Evolutionary conservation across 2,329 filamentous ascomycete species (phyloP), one percentile per base, ranked within the genome.

Genomic region (Diaporthe capsici): DNA sequence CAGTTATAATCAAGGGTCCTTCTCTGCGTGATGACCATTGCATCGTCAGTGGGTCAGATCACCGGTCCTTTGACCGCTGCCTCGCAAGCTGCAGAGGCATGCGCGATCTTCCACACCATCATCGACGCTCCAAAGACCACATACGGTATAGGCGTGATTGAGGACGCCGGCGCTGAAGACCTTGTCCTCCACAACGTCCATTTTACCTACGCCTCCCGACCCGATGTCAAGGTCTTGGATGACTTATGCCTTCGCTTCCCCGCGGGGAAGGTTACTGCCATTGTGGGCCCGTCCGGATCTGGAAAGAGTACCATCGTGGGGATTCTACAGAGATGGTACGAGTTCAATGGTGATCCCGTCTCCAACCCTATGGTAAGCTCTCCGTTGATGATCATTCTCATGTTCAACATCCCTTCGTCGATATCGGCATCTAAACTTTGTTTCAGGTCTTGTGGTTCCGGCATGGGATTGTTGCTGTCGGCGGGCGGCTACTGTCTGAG

Each of bases 291-390:
- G 13, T 97, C 95, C 0, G 92, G 94, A 0, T 95, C 93, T 7
- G 95, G 95, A 4, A 98, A 98, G 83, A 95, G 93, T 67, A 97
- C 95, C 0, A 91, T 95, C 34, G 91, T 94, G 0, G 91, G 91
- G 0, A 84, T 95, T 1, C 84, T 95, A 3, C 91, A 94, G 80
- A 85, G 93, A 63, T 95, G 92, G 92, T 95, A 95, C 80, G 74
- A 76, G 20, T 76, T 76, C 49, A 70, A 76, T n/a, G 74, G 74
- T 8, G 74, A 74, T 17, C 71, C 74, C 4, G 25, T 63, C 4
- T 31, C 20, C 3, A 76, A 76, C 47, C 74, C 71, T 12, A 49
- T 57, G 1, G 74, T 76, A 71, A 71, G 74, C 34, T 20, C 3
- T 17, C 4, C 9, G 3, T 28, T 1, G 2, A 13, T 39, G 10